phyloP scores from a whole-genome alignment of 2,329 filamentous ascomycete genomes.

The Cladosporium sp. region DNA sequence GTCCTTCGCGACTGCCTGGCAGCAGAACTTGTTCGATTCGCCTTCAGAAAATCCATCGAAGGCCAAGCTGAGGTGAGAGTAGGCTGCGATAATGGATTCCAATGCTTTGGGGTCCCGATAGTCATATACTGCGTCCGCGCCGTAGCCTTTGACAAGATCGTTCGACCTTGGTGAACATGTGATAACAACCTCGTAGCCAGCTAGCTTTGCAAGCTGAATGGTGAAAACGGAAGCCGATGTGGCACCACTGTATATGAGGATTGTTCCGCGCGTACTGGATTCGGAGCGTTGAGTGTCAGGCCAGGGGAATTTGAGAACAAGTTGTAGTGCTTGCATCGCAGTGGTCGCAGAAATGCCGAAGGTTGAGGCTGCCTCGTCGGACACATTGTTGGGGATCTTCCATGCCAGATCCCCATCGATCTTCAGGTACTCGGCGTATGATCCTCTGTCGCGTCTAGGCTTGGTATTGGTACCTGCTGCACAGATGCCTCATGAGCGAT shows the following conservation, averaged over 20 bases:
- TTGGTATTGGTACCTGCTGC: not conserved
- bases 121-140: constrained; percentile 52
- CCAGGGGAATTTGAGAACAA: constrained; percentile 41
- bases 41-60: not conserved
- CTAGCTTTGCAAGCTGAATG: constrained; percentile 48
- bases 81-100: not conserved
- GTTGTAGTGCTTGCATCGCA: constrained; percentile 30
- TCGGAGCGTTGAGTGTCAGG: constrained; percentile 37
- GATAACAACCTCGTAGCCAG: constrained; percentile 31
- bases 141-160: constrained; percentile 47
- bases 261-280: constrained; percentile 22
- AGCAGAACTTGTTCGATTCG: not conserved
- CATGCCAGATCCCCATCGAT: constrained; percentile 50
- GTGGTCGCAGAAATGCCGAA: constrained; percentile 51
- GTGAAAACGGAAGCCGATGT: constrained; percentile 49
- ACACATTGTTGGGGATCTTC: constrained; percentile 47
- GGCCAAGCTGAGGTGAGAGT: not conserved
- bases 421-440: constrained; percentile 54
- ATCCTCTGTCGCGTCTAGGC: constrained; percentile 40
- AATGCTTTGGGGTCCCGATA: constrained; percentile 45
- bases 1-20: not conserved
- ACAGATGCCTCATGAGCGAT: not conserved
- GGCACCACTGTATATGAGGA: constrained; percentile 52
- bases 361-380: constrained; percentile 52
- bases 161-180: constrained; percentile 51